Base-by-base conservation (phyloP, 1,284 basidiomycete species). In the Erythrobasidium hasegawianum region DNA sequence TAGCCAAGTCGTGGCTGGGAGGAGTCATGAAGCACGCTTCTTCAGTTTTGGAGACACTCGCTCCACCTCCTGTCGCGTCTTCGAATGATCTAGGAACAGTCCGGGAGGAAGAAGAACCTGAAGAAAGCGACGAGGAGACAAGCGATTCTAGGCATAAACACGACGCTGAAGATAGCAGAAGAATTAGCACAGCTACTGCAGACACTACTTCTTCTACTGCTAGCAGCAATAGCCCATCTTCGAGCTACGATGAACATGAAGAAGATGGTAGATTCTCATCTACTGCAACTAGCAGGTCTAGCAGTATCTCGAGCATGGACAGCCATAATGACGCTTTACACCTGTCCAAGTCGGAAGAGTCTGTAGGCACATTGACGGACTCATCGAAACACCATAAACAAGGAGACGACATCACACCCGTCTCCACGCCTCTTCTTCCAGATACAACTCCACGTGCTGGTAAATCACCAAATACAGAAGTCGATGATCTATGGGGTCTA, bases 1-100 rank as follows among this genome's bases (percentile, higher is more conserved):
- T 65, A 33, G 62, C 62, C 41, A 65, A 65, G 56, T 57, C 53
- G 45, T 65, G 62, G 62, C 29, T 65, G 22, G 62, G 62, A 39
- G 62, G 62, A 20, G 49, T 65, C 10, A 65, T 65, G 62, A 65
- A 65, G 54, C 57, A 55, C 14, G 62, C 62, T 20, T 40, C 43
- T 29, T 50, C 41, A 1, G 62, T 65, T 1, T 49, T 65, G 2
- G 62, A 65, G 22, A 49, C 38, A 22, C 38, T 65, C 13, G 62
- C 62, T 39, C 62, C 62, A 13, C 62, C 56, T 2, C 61, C 61
- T 22, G 22, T 55, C 3, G 14, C 13, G 4, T 26, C 53, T 38
- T 22, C 20, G 20, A 57, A 64, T 39, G 55, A 65, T n/a, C 38
- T 65, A 18, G 27, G 39, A 1, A 65, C 62, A 2, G 62, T 65